Conservation (phyloP, 1,139 yeast genomes). For the Kodamaea derodonti region DNA sequence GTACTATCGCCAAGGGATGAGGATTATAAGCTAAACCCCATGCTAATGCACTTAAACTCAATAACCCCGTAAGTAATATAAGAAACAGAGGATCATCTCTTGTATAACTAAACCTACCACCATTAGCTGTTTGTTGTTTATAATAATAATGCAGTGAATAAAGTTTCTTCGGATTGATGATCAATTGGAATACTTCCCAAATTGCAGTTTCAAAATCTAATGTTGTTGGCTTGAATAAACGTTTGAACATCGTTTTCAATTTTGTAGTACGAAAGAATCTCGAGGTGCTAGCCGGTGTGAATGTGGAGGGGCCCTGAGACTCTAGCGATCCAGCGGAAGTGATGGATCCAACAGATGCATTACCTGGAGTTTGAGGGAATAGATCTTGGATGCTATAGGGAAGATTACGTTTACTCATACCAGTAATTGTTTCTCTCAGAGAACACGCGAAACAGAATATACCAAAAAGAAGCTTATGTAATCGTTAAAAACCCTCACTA, state of each 20-base stretch:
- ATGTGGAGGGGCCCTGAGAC: constrained; percentile 15
- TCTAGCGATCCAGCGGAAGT: constrained; percentile 10
- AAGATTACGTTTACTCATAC: constrained; percentile 21
- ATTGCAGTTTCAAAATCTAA: constrained; percentile 88
- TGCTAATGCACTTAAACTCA: constrained; percentile 73
- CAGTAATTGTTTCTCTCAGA: too few species aligned
- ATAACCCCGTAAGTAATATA: constrained; percentile 59
- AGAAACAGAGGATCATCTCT: constrained; percentile 91
- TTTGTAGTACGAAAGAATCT: constrained; percentile 7
- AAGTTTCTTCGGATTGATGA: constrained; percentile 75
- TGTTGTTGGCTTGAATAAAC: constrained; percentile 70
- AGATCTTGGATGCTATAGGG: constrained; percentile 40
- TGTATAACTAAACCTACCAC: constrained; percentile 52
- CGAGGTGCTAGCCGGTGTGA: constrained; percentile 15
- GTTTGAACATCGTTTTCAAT: constrained; percentile 27
- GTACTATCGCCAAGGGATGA: constrained; percentile 53
- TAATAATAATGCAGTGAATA: constrained; percentile 80
- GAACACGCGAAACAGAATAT: too few species aligned
- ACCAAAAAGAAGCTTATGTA: too few species aligned
- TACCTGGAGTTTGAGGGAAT: constrained; percentile 24
- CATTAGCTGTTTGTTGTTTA: constrained; percentile 29
- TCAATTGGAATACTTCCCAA: constrained; percentile 80
- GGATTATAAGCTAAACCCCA: constrained; percentile 89
- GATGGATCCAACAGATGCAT: constrained; percentile 16
- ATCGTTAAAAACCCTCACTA: too few species aligned